phyloP scores from a whole-genome alignment of 2,329 filamentous ascomycete species.

The Claviceps spartinae region DNA sequence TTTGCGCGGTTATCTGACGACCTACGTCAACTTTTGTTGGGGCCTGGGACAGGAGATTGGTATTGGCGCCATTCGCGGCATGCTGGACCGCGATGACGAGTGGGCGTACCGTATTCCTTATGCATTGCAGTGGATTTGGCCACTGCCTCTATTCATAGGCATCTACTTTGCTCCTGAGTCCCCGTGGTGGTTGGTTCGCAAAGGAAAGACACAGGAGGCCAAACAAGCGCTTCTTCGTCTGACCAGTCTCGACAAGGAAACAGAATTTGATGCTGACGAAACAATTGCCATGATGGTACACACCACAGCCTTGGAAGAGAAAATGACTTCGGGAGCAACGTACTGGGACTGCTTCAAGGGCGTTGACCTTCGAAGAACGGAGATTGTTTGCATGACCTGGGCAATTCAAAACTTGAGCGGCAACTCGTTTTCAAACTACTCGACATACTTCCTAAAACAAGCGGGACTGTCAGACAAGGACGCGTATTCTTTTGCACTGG shows the following conservation, averaged over 20 bases:
- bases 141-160: conserved; percentile 49
- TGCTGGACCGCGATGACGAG: conserved; percentile 50
- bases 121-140: conserved; percentile 68
- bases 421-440: conserved; percentile 52
- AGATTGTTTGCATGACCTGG: conserved; percentile 51
- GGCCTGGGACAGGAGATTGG: conserved; percentile 62
- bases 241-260: conserved; percentile 48
- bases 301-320: conserved; percentile 67
- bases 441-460: conserved; percentile 48
- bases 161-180: conserved; percentile 57
- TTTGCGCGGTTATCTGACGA: conserved; percentile 57
- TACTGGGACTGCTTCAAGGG: conserved; percentile 80
- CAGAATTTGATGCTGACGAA: conserved; percentile 67
- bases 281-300: conserved; percentile 88
- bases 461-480: conserved; percentile 39
- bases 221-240: conserved; percentile 52
- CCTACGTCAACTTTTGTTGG: conserved; percentile 69
- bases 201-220: conserved; percentile 49
- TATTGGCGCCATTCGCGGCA: conserved; percentile 58
- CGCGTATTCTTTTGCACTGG: conserved; percentile 48
- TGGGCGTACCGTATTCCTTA: conserved; percentile 61
- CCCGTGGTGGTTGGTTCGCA: conserved; percentile 65
- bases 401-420: conserved; percentile 51
- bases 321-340: conserved; percentile 57
- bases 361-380: conserved; percentile 63